Base-by-base conservation (phyloP, 2,329 filamentous ascomycete species). In the Microthyrium microscopicum region DNA sequence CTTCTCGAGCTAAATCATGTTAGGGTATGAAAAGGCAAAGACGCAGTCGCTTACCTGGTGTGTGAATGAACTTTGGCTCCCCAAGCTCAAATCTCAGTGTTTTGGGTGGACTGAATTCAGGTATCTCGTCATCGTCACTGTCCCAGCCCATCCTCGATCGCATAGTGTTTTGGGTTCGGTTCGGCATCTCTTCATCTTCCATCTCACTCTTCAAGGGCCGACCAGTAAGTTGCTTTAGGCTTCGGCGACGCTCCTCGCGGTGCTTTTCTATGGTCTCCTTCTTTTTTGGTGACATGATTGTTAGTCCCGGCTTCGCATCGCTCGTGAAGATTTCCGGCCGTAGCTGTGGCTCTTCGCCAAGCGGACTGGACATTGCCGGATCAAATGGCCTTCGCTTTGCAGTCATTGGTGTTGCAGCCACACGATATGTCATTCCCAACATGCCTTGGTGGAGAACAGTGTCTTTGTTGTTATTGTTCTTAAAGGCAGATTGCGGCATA, bases 391-490 rank as follows among this genome's bases (percentile, higher is more conserved):
- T 17, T 28, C 13, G 24, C 22, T 38, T 61, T 60, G 58, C 60
- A 7, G 73, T 77, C 43, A 89, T 75, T 0, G 89, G 89, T 7
- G 89, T 98, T 5, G 87, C 83, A 54, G 91, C 82, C 17, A 98
- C 67, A 20, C 87, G 81, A 60, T 92, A 98, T 37, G 80, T 94
- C 57, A 91, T 94, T 61, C 95, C 85, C 4, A 92, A 70, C n/a
- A 95, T 66, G 38, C 35, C 35, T 6, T 79, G 80, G 53, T 95
- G 87, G 26, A 98, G 67, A 6, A 95, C 64, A 3, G 81, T 80
- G 49, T 94, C 83, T 39, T 73, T 70, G 46, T 56, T 60, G 38
- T 51, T 50, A 9, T 48, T 42, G 22, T n/a, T 36, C 7, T 11
- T 46, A 47, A 33, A 57, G 55, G 40, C 49, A 49, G 20, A 52